A percentile compares a stretch with the other conserved stretches of the same genome.
Conservation (phyloP, 352 stramenopile species). For the Globisporangium apiculatum region DNA sequence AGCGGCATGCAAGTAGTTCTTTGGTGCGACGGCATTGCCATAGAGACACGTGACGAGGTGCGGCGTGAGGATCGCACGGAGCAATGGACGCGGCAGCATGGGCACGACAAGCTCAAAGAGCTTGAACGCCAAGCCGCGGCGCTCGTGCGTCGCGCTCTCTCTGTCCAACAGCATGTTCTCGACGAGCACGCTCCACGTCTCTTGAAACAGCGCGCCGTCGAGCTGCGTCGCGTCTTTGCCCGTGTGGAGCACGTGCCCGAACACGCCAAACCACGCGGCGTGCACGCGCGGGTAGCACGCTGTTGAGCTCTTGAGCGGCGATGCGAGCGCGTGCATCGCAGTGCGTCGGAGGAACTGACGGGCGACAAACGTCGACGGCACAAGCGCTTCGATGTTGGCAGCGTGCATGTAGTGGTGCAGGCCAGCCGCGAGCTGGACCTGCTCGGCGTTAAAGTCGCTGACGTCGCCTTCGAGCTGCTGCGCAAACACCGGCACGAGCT, state of each 20-base stretch:
- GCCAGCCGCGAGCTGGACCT: constrained; percentile 69
- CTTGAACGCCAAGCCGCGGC: constrained; percentile 72
- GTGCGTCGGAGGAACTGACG: constrained; percentile 44
- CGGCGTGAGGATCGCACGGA: constrained; percentile 64
- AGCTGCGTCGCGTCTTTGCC: constrained; percentile 22
- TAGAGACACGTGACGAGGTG: constrained; percentile 79
- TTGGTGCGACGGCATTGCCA: constrained; percentile 73
- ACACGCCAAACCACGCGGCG: constrained; percentile 68
- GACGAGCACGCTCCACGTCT: constrained; percentile 75
- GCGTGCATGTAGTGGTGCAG: constrained; percentile 60
- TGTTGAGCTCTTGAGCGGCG: constrained; percentile 63
- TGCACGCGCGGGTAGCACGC: constrained; percentile 72
- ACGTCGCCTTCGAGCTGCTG: constrained; percentile 26
- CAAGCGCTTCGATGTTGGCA: constrained; percentile 27
- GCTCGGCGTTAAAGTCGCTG: constrained; percentile 59
- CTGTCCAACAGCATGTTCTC: constrained; percentile 61
- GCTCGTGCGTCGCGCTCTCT: constrained; percentile 59
- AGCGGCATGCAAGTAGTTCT: constrained; percentile 79
- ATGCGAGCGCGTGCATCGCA: constrained; percentile 49
- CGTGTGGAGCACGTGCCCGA: constrained; percentile 61
- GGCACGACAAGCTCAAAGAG: constrained; percentile 71
- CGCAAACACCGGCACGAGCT: constrained; percentile 27
- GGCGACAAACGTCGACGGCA: constrained; percentile 34
- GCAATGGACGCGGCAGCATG: constrained; percentile 32
- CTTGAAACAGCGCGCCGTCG: constrained; percentile 67